Base-by-base conservation (phyloP, 345 rosid genomes). In the Gynandropsis gynandra region DNA sequence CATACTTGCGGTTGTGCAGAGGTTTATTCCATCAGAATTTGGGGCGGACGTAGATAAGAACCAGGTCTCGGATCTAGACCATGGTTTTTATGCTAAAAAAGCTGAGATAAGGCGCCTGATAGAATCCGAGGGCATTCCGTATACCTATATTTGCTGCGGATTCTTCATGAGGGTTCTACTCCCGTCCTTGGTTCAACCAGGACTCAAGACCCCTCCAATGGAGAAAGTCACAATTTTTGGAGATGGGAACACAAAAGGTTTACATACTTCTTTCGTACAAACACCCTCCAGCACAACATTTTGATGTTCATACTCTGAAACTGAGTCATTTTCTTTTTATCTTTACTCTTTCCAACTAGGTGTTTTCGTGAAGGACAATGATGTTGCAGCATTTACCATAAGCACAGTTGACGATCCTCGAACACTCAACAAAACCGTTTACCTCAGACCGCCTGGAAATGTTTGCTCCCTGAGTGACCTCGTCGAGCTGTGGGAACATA, bases 21-120 rank as follows among this genome's bases (percentile, higher is more conserved):
- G 81, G 71, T 89, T 89, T 66, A 68, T 89, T 40, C 97, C 95
- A 39, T 80, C 95, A 0, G 92, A 89, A 41, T 89, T 80, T 54
- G 97, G 97, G 59, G 72, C 76, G 24, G 78, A 89, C 70, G 75
- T 95, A 1, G 83, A 82, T 36, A 79, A 74, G 74, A 58, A 61
- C 42, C 87, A 74, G 58, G 68, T 89, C 54, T 71, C 76, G 1
- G 78, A 64, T 57, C 65, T 89, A 63, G 87, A 70, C 59, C 43
- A 77, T 33, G 62, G 66, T 16, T 89, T 82, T 73, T 89, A 85
- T 49, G 52, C 76, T 0, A 63, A 69, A 47, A 85, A 69, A 68
- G 62, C 78, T 8, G 85, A 89, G 76, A 79, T 89, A 41, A 67
- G 82, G 42, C 79, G 79, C 55, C 60, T 85, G 19, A 49, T 85